Percentiles rank a stretch among this genome's conserved stretches.
These are phyloP conservation scores for Coelastrella sp. DNA, from an alignment of 139 green algal genomes.

Conservation along the genomic window DNA sequence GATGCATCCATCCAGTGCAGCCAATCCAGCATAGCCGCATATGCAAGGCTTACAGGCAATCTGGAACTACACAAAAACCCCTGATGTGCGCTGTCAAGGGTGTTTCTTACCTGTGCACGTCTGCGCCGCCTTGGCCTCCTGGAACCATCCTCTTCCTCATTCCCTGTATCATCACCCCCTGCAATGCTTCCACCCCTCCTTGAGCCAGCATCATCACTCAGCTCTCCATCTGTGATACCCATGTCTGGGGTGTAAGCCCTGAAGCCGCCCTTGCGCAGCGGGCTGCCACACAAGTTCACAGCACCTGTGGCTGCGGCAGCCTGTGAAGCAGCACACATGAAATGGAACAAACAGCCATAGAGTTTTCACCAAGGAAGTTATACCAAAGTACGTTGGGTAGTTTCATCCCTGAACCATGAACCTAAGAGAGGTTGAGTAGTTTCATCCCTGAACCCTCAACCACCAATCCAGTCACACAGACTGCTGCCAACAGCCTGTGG, in stretches of 20 bases:
- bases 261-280: neutral
- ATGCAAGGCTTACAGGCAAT: neutral
- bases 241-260: neutral
- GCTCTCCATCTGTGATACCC: neutral
- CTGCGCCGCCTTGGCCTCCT: neutral
- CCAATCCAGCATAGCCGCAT: too few species aligned
- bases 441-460: too few species aligned
- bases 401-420: too few species aligned
- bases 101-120: neutral
- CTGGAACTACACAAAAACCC: neutral
- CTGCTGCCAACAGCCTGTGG: too few species aligned
- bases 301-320: neutral
- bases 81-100: neutral
- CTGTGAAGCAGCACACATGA: neutral
- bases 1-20: too few species aligned
- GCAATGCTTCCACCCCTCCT: neutral
- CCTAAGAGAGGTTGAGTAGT: too few species aligned
- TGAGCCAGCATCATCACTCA: slow-evolving; percentile 1
- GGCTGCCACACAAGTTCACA: neutral
- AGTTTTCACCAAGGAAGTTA: too few species aligned
- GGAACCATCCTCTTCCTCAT: neutral
- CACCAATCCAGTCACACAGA: too few species aligned
- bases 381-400: too few species aligned
- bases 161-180: neutral
- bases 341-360: neutral